Evolutionary conservation across 1,139 yeast genomes (phyloP), one percentile per base, ranked within the genome.

Genomic region (Suzukiozyma palmioleophila): DNA sequence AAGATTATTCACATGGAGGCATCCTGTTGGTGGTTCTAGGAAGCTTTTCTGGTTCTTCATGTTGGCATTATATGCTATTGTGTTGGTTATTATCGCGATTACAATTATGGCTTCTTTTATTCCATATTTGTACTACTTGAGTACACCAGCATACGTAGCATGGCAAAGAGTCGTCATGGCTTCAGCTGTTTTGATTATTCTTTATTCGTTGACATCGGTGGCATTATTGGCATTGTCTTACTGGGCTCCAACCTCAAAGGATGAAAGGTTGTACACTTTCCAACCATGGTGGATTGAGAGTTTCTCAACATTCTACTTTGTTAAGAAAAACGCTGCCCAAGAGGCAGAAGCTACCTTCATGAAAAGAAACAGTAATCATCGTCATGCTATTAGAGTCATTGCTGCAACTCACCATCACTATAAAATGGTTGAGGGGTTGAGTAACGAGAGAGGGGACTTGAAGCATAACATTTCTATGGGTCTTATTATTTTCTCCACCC

Each of bases 271-370:
- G 33, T 67, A 73, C 49, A 80, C 87, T 14, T 78, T 78, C 54
- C 92, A 84, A 58, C 87, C 94, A 29, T 81, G 83, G 74, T 84
- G 94, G 94, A 79, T 84, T 52, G 81, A 81, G 54, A 73, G 79
- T 2, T 81, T 82, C 50, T 54, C 64, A 13, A 71, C 81, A 11
- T 60, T 66, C 33, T 81, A 81, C 56, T 81, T 69, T 56, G 80
- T 78, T 16, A 66, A 66, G 47, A 69, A 66, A 33, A 64, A 67
- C 51, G 75, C 81, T 25, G 64, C 70, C 4, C 60, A 56, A 35
- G 59, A 60, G 32, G 84, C 83, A n/a, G 80, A 69, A 48, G 66
- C 62, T 28, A 54, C 78, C 0, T 79, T 79, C 47, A 64, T 73
- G 63, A 66, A 69, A 45, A 66, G 75, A 53, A 69, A 68, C 48